These are phyloP conservation scores for Rhodotorula babjevae DNA, from an alignment of 768 basidiomycete genomes.

Conservation along the genomic window DNA sequence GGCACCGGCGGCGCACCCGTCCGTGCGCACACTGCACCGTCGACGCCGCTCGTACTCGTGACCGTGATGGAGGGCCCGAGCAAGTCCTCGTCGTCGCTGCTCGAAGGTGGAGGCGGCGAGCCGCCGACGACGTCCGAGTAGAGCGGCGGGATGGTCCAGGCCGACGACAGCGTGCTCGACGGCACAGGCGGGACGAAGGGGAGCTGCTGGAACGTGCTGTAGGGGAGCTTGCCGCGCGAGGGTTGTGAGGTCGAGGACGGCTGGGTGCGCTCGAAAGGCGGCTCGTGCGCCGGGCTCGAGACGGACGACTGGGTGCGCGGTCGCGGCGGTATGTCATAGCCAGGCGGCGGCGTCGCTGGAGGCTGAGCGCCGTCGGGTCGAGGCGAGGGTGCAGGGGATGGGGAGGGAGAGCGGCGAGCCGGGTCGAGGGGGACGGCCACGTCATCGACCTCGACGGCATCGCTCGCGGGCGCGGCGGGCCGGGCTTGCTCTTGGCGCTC, in stretches of 20 bases:
- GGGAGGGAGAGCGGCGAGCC: slow-evolving; percentile 46
- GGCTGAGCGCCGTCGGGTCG: background rate
- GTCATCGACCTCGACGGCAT: background rate
- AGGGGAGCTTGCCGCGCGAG: slow-evolving; percentile 45
- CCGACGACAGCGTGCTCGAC: slow-evolving; percentile 79
- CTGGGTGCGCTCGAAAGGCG: background rate
- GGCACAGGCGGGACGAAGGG: slow-evolving; percentile 80
- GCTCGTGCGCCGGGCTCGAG: background rate
- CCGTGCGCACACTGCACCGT: background rate
- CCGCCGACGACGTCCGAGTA: slow-evolving; percentile 60
- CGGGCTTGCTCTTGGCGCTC: slow-evolving; percentile 24
- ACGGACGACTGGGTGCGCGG: slow-evolving; percentile 1
- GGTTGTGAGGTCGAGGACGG: background rate
- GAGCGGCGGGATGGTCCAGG: slow-evolving; percentile 85
- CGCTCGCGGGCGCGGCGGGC: background rate
- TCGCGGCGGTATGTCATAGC: background rate
- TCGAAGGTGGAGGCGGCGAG: background rate
- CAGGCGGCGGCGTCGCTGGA: background rate
- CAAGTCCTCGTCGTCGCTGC: background rate
- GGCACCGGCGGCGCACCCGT: background rate
- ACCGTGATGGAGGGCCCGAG: slow-evolving; percentile 9
- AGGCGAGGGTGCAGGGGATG: slow-evolving; percentile 49
- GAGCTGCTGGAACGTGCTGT: slow-evolving; percentile 87
- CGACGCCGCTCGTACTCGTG: background rate
- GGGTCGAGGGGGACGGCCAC: slow-evolving; percentile 54